Evolutionary conservation across 164 flowering plant species (phyloP), one percentile per base, ranked within the genome.

Genomic region (Hamamelis virginiana): DNA sequence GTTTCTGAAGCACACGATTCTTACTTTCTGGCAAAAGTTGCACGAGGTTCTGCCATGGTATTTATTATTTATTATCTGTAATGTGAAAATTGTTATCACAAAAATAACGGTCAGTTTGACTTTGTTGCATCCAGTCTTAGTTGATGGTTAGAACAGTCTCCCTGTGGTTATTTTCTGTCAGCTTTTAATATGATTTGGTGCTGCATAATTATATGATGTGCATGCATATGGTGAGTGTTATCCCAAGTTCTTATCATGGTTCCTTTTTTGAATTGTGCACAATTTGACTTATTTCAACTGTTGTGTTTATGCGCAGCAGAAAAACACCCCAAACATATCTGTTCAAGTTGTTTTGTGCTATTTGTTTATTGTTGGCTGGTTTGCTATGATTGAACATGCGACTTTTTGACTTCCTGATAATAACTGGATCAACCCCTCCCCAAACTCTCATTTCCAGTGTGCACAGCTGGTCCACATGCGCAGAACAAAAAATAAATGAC

Each of bases 1-100:
- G 81, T 95, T n/a, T 95, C 99, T 48, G 99, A 95, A 81, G 88
- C 86, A 25, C 99, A 95, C 70, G 99, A 92, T 78, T 95, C 97
- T 53, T 95, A 89, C 78, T 92, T 95, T 73, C 96, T 87, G 69
- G 99, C 97, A 53, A 95, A 95, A 80, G 97, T 86, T 83, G 96
- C 97, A 13, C 90, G 96, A 46, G 97, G 97, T 38, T 86, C 64
- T 87, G 80, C 89, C 19, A 81, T 92, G 97, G 99, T 95, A 91
- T 59, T 0, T 67, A 3, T 64, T 27, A 10, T 57, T 25, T 3
- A 48, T 21, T 27, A 10, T 27, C 52, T 53, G 13, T 56, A 21
- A 8, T 10, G 10, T 33, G 41, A 28, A 28, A 5, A 16, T 9
- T 13, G 41, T 16, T 33, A n/a, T 66, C 19, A 14, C 46, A 19